Base-by-base conservation (phyloP, 2,329 filamentous ascomycete species). In the Colletotrichum higginsianum region DNA sequence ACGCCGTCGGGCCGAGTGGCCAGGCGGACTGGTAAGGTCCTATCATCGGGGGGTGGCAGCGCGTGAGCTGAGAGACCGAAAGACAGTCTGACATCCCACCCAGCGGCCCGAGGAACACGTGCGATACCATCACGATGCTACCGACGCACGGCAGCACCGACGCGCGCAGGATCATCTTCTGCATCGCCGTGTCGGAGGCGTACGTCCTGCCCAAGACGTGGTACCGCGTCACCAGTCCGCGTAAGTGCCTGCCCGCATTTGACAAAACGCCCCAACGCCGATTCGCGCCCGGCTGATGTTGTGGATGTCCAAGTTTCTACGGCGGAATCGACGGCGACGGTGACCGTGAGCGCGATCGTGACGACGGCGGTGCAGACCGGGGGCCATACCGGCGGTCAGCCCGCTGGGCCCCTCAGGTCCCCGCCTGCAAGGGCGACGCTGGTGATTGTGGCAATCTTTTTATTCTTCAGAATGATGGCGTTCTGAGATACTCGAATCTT, bases 201-300 rank as follows among this genome's bases (percentile, higher is more conserved):
- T 67, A 62, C 13, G 64, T 52, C 21, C 44, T 71, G 15, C 64
- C 64, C 2, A 67, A 62, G n/a, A 71, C 68, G 6, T 67, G 64
- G 57, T 67, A 71, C 13, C 64, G 68, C 5, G 64, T 71, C 30
- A 62, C 52, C 0, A 35, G 62, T 13, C 64, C 57, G 15, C 46
- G 64, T 67, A 21, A 46, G 64, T 44, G 26, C 26, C 13, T 3
- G 5, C 18, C 15, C 1, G 18, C 11, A 30, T 30, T 30, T 30
- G 26, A 30, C 26, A 30, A 30, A 6, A 30, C 4, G 26, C 26
- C 26, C 4, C 26, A 6, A 30, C 26, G 26, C 26, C 26, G 5
- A 30, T 30, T 30, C 26, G 26, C 26, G 26, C 26, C 26, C 26
- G 5, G 26, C 26, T 30, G 26, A 30, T 30, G 26, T 30, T 30